Base-by-base conservation (phyloP, 2,329 filamentous ascomycete species). In the Diaporthe citriasiana region DNA sequence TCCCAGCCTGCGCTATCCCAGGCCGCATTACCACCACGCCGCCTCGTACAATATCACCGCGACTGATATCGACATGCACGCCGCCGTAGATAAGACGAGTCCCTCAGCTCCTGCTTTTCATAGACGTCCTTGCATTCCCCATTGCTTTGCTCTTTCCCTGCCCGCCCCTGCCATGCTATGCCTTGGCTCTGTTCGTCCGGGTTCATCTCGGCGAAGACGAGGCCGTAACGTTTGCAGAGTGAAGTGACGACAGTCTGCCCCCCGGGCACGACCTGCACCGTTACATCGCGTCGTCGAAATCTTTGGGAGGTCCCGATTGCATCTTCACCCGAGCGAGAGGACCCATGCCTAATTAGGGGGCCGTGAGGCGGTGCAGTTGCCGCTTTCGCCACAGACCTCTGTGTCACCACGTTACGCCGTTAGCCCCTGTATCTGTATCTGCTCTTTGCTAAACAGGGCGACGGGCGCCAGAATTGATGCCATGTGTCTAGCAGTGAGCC, bases 331-430 rank as follows among this genome's bases (percentile, higher is more conserved):
- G 25, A 33, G 40, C n/a, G 45, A 33, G 60, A 30, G 33, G 13
- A 50, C 55, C 71, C 65, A 40, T 70, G 57, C 40, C 69, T 33
- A 53, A 71, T 25, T 19, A 66, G 45, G 30, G 56, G 45, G 30
- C 45, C 60, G 53, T 74, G 73, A 72, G 73, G 73, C 73, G 55
- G 73, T 74, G 73, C 73, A 63, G 63, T 30, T 66, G 33, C 45
- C 45, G 22, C 63, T 38, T 50, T 66, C 63, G 63, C 63, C 45
- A 66, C 63, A 66, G 3, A n/a, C 30, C 3, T 51, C 55, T 38
- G 30, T 66, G 60, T 66, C 59, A 50, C 59, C 42, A 17, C 59
- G 42, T 19, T 35, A 35, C 27, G 35, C 35, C 35, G 12, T 10
- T 15, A 19, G 27, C 25, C 22, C 6, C 33, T 35, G 33, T 35